Evolutionary conservation across 2,329 filamentous ascomycete species (phyloP).

Genomic region (Helotiales sp.): DNA sequence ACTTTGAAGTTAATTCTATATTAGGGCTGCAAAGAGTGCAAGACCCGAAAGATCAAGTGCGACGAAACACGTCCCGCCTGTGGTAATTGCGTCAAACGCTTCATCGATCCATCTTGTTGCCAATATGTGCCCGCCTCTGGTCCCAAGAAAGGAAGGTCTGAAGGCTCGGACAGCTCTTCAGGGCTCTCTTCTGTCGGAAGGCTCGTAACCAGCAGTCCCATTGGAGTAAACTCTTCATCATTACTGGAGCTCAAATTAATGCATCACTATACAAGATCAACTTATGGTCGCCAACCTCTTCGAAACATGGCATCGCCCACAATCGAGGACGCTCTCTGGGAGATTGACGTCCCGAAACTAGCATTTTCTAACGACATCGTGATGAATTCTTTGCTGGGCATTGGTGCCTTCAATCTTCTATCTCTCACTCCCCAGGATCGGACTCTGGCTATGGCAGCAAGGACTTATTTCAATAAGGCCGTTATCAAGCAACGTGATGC

Average conservation of each 20-base stretch:
- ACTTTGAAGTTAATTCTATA: slow-evolving; percentile 1
- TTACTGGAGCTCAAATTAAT: slow-evolving; percentile 17
- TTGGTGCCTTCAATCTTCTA: slow-evolving; percentile 12
- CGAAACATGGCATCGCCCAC: background rate
- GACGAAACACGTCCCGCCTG: slow-evolving; percentile 14
- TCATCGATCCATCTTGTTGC: slow-evolving; percentile 8
- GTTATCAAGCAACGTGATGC: slow-evolving; percentile 6
- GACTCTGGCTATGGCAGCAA: slow-evolving; percentile 4
- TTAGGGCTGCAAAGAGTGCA: slow-evolving; percentile 18
- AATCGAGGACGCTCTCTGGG: slow-evolving; percentile 7
- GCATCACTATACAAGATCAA: slow-evolving; percentile 16
- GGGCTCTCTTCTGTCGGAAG: background rate
- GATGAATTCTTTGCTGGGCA: slow-evolving; percentile 12
- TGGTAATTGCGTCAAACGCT: slow-evolving; percentile 13
- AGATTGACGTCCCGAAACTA: slow-evolving; percentile 14
- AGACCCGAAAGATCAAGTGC: slow-evolving; percentile 19
- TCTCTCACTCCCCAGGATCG: slow-evolving; percentile 8
- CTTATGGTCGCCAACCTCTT: background rate
- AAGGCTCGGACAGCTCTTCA: background rate
- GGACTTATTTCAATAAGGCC: slow-evolving; percentile 14
- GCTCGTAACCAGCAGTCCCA: slow-evolving; percentile 1
- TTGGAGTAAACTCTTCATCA: slow-evolving; percentile 4
- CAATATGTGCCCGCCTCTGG: background rate
- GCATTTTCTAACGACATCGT: slow-evolving; percentile 17
- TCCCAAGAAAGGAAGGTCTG: background rate